These are phyloP conservation scores for Pezicula carpinea DNA, from an alignment of 2,329 filamentous ascomycete species.

Conservation along the genomic window DNA sequence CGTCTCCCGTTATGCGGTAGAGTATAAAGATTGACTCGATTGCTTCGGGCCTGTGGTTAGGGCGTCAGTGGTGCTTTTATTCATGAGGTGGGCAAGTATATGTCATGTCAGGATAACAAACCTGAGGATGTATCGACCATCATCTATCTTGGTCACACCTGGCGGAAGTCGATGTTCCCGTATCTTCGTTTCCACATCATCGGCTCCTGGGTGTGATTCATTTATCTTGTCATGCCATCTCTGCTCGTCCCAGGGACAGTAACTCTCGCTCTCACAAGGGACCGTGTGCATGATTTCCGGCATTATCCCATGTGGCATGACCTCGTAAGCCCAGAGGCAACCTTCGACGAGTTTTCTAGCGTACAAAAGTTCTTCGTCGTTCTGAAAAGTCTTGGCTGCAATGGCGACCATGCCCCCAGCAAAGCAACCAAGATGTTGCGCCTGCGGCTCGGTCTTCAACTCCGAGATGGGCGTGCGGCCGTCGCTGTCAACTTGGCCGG, in stretches of 20 bases:
- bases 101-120: conserved; percentile 34
- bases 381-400: conserved; percentile 54
- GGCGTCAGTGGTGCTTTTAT: no score
- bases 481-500: not conserved
- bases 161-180: conserved; percentile 32
- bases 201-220: not conserved
- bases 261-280: conserved; percentile 1
- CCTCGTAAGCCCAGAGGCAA: conserved; percentile 54
- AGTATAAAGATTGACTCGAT: conserved; percentile 65
- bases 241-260: conserved; percentile 7
- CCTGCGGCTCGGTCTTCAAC: conserved; percentile 21
- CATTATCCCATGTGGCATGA: conserved; percentile 52
- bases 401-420: conserved; percentile 64
- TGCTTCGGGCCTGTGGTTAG: conserved; percentile 56
- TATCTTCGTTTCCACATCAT: conserved; percentile 2
- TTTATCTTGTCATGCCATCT: conserved; percentile 1
- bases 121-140: conserved; percentile 42
- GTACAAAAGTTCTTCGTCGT: conserved; percentile 45
- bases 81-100: no score
- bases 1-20: conserved; percentile 19
- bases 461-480: not conserved
- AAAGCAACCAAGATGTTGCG: conserved; percentile 66
- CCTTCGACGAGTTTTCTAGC: conserved; percentile 54
- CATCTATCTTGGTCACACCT: conserved; percentile 42
- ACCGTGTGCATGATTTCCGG: conserved; percentile 46